A percentile compares a stretch with the other conserved stretches of the same genome.
These are phyloP conservation scores for Monosporascus sp. DNA, from an alignment of 2,329 filamentous ascomycete genomes.

Conservation along the genomic window DNA sequence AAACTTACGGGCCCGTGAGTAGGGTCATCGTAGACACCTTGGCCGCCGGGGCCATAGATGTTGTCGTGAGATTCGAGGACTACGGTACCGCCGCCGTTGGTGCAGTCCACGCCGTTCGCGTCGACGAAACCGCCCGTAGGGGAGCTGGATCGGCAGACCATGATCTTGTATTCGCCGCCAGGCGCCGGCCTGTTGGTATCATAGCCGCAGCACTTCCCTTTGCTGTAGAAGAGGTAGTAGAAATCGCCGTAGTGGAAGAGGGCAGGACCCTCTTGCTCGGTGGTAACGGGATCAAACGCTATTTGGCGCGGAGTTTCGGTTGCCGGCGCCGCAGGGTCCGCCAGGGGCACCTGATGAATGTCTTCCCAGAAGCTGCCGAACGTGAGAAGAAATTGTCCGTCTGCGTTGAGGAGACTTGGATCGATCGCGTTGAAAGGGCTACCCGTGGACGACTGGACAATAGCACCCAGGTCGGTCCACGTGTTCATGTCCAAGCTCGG, in stretches of 20 bases:
- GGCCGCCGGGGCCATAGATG: slow-evolving; percentile 61
- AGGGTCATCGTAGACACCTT: slow-evolving; percentile 35
- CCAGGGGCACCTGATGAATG: slow-evolving; percentile 49
- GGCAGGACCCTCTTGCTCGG: slow-evolving; percentile 48
- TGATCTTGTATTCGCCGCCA: slow-evolving; percentile 57
- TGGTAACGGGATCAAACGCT: slow-evolving; percentile 44
- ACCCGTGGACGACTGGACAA: slow-evolving; percentile 38
- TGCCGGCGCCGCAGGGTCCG: slow-evolving; percentile 37
- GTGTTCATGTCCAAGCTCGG: slow-evolving; percentile 43
- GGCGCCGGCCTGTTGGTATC: slow-evolving; percentile 41
- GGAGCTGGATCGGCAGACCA: slow-evolving; percentile 49
- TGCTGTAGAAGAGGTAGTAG: slow-evolving; percentile 58
- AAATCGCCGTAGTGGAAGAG: slow-evolving; percentile 48
- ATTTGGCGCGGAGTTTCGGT: slow-evolving; percentile 42
- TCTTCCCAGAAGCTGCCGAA: slow-evolving; percentile 67
- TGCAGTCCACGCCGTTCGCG: slow-evolving; percentile 16
- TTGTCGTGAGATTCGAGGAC: slow-evolving; percentile 54
- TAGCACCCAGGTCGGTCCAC: slow-evolving; percentile 55
- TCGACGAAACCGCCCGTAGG: slow-evolving; percentile 43
- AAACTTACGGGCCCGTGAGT: slow-evolving; percentile 10
- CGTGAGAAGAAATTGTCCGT: slow-evolving; percentile 41
- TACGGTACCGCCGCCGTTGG: slow-evolving; percentile 47
- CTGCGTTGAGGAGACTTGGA: slow-evolving; percentile 41
- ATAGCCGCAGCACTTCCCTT: slow-evolving; percentile 53
- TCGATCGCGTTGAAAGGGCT: slow-evolving; percentile 58